These are phyloP conservation scores for Streptanthus diversifolius DNA, from an alignment of 345 rosid genomes.

Conservation along the genomic window DNA sequence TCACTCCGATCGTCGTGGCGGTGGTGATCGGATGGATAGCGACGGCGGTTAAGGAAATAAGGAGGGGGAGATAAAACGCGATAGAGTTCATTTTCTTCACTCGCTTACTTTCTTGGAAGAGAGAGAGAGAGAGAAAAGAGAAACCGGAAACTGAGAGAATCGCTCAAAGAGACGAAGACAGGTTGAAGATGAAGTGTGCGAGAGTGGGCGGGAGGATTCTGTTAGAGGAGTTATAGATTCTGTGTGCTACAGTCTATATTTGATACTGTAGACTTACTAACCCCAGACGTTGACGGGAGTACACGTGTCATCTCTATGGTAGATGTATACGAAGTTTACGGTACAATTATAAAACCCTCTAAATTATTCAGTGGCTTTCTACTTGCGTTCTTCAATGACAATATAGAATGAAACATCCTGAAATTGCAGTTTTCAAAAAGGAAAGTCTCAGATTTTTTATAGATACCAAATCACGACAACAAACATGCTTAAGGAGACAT, in stretches of 20 bases:
- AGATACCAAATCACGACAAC: slow-evolving; percentile 4
- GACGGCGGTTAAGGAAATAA: slow-evolving; percentile 31
- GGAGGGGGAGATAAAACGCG: slow-evolving; percentile 20
- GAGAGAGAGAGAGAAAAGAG: background rate
- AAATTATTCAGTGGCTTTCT: background rate
- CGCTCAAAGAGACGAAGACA: slow-evolving; percentile 1
- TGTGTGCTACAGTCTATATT: slow-evolving; percentile 9
- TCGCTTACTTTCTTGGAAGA: slow-evolving; percentile 16
- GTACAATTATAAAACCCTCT: background rate
- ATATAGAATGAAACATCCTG: background rate
- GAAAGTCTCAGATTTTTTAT: background rate
- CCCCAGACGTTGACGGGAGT: background rate
- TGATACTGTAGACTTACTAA: background rate
- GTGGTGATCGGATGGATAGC: slow-evolving; percentile 16
- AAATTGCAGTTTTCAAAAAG: background rate
- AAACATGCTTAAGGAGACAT: slow-evolving; percentile 17
- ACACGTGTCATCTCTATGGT: slow-evolving; percentile 4
- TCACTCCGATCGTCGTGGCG: slow-evolving; percentile 41
- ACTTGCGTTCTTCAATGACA: background rate
- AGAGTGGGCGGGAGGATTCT: slow-evolving; percentile 37
- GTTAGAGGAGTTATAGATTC: slow-evolving; percentile 22
- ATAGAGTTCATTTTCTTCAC: background rate
- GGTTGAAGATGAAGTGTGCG: slow-evolving; percentile 33
- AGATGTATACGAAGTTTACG: background rate
- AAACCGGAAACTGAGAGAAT: slow-evolving; percentile 6